Conservation (phyloP, 495 filamentous ascomycete genomes). For the Podospora sp. region DNA sequence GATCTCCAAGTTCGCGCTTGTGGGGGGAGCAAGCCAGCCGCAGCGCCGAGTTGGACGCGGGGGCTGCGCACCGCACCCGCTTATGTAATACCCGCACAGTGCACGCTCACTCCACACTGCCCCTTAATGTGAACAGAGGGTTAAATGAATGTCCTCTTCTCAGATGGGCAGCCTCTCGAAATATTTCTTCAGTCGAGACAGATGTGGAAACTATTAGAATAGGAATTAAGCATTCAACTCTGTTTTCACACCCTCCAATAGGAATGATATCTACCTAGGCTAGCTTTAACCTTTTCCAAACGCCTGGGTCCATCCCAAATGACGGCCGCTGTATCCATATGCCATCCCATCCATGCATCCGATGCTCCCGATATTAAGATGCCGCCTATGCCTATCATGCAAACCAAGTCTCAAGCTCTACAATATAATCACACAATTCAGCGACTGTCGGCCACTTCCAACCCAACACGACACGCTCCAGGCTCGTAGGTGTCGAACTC, state of each 20-base stretch:
- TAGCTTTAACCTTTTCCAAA: background rate
- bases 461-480: slow-evolving; percentile 31
- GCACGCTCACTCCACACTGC: background rate
- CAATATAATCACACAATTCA: background rate
- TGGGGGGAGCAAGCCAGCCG: background rate
- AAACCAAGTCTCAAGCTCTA: background rate
- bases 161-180: background rate
- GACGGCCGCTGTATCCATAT: background rate
- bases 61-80: background rate
- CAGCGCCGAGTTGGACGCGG: slow-evolving; percentile 11
- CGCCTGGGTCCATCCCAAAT: background rate
- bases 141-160: too few species aligned
- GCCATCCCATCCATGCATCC: background rate
- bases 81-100: slow-evolving; percentile 21
- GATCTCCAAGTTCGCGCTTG: slow-evolving; percentile 12
- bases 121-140: background rate
- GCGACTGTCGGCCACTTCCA: background rate
- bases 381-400: background rate
- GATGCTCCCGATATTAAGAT: background rate
- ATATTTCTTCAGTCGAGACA: background rate
- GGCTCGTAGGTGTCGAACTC: slow-evolving; percentile 21
- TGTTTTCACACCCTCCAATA: background rate
- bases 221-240: background rate
- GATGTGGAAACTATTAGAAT: too few species aligned
- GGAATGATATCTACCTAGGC: too few species aligned